Base-by-base conservation (phyloP, 179 eudicot species). In the Drosera spatulata region DNA sequence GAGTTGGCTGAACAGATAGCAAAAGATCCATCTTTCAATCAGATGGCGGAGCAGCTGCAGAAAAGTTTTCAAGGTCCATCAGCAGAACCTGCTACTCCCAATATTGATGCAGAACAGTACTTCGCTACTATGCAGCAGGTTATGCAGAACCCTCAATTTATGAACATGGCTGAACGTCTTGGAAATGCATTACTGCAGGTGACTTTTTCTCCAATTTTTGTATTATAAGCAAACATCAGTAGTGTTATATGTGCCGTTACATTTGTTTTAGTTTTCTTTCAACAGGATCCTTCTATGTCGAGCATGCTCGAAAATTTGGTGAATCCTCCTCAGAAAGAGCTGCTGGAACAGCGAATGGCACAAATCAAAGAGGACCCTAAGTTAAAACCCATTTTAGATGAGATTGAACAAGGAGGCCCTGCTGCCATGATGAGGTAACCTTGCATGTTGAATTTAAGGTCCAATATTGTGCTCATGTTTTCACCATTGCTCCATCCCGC, bases 131-230 rank as follows among this genome's bases (percentile, higher is more conserved):
- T 95, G 96, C 97, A 95, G 66, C 99, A 95, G 69, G 97, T 91
- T 59, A 95, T 87, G 99, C 89, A 95, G 75, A 95, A 91, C 59
- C 99, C 97, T 53, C 96, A 94, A 44, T 94, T 94, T 68, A 85
- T 90, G 96, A 80, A 84, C 59, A 94, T 94, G 99, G 99, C 99
- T 71, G 99, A 94, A 74, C 95, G 82, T 60, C 99, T 94, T 59
- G 99, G 99, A 51, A 85, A 62, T 80, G 91, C 97, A 49, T 62
- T 94, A 61, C 83, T 90, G 96, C 97, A 94, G 99, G 99, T 94
- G 66, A 43, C 64, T 40, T 58, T 55, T 22, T 49, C 39, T 43
- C 14, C 15, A 11, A 12, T 10, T 22, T 15, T 39, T 50, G n/a
- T 7, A 50, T 44, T 39, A 14, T 50, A 50, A 50, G n/a, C 1